Base-by-base conservation (phyloP, 176 grass and related monocot genomes). In the Phragmites australis region DNA sequence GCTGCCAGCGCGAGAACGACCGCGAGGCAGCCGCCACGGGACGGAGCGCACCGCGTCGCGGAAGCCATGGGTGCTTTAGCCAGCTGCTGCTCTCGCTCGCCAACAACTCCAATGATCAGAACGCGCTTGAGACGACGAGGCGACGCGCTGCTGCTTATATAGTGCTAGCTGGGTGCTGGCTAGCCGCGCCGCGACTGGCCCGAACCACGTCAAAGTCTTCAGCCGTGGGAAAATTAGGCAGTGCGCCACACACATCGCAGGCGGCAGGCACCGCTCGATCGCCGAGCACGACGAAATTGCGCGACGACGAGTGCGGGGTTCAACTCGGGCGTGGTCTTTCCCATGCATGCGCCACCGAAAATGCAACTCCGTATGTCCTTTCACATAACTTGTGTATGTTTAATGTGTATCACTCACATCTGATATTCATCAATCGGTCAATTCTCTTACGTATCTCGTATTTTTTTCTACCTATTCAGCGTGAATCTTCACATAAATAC, bases 171-270 rank as follows among this genome's bases (percentile, higher is more conserved):
- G 19, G 5, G 75, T 16, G 56, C 72, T 25, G 27, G 47, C 9
- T 26, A 30, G 5, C 11, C 17, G 69, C 47, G 3, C 21, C 5
- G 4, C 21, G 31, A 2, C 49, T 19, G 30, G 8, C 9, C 7
- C 44, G 23, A 4, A 31, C 56, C 68, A 48, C 18, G 45, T 37
- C 45, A 78, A 65, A 39, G 18, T 64, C 58, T 37, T 10, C 26
- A 45, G 6, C 18, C 41, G 41, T 76, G 74, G 42, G 8, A 49
- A 54, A 26, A 68, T 75, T 87, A 30, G 77, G 84, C 79, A 37
- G 77, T 41, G 70, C 45, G 84, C 49, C 84, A 80, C 67, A 12
- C 37, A 2, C 22, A 0, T n/a, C 62, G 3, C 51, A 21, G 17
- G 5, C 23, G 31, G n/a, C 55, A 55, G 68, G 19, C 39, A 5